Evolutionary conservation across 164 flowering plant genomes (phyloP), one percentile per base, ranked within the genome.

Genomic region (Santalum album): DNA sequence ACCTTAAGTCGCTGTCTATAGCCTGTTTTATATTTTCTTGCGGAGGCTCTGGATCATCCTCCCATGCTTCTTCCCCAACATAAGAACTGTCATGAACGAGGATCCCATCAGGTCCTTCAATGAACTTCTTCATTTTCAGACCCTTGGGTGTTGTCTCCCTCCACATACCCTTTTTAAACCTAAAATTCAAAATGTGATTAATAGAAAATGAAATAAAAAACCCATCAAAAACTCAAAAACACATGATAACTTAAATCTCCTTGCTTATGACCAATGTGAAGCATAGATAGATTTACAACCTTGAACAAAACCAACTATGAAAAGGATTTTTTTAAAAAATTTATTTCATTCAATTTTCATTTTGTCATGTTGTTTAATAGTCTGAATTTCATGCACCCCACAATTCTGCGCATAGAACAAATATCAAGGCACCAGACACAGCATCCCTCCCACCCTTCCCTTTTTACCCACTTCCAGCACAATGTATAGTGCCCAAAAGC

Each of bases 31-130:
- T 51, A 53, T 61, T 71, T 7, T 72, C 69, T 56, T 69, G 54
- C n/a, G n/a, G n/a, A 53, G 70, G 58, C 45, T 69, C 83, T 49
- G 56, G 58, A 67, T 84, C 91, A 64, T 88, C 95, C 54, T 75
- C 86, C 98, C 98, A 88, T 57, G 98, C 96, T 78, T 75, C 78
- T 69, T 92, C 95, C 56, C 98, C 98, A 66, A 86, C 82, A 80
- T 73, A 88, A 51, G 94, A 74, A 63, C 54, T 63, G 58, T 92
- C 96, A 59, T 75, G 95, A 65, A 86, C 52, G 50, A 84, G 73
- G 43, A 77, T 67, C 49, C 95, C 94, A 66, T 78, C 82, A 46
- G 90, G 84, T 63, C 83, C 80, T 72, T 92, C 86, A 64, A 80
- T 62, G 60, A 75, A 81, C 72, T 79, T 92, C 63, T 86, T 88